phyloP scores from a whole-genome alignment of 352 stramenopile genomes.

The Blastocystis sp. region DNA sequence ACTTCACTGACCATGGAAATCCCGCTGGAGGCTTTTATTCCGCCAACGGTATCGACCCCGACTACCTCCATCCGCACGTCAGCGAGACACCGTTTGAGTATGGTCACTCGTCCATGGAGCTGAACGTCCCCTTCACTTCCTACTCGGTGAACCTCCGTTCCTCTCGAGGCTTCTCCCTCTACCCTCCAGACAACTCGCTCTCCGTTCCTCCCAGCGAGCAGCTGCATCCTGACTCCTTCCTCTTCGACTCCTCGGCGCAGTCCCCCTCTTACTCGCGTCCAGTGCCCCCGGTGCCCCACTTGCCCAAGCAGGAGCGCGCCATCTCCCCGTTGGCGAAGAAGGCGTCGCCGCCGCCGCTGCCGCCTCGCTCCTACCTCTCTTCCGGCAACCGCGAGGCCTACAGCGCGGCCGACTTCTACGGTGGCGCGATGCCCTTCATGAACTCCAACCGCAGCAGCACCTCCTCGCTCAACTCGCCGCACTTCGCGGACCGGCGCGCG shows the following conservation, averaged over 20 bases:
- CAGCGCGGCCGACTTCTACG: not conserved
- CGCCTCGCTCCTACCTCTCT: constrained; percentile 16
- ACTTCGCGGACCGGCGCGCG: not conserved
- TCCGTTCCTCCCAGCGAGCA: not conserved
- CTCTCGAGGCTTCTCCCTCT: not conserved
- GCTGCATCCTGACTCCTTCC: not conserved
- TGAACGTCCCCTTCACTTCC: not conserved
- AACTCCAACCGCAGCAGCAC: not conserved
- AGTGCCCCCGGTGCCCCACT: not conserved
- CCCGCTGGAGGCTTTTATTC: not conserved
- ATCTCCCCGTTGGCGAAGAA: not conserved
- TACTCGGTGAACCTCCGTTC: not conserved
- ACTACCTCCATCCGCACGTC: not conserved
- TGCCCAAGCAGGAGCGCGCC: not conserved
- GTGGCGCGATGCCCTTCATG: not conserved
- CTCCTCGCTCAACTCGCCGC: not conserved
- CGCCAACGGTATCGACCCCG: not conserved
- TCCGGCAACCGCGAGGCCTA: not conserved
- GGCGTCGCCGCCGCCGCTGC: not conserved
- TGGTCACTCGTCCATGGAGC: not conserved
- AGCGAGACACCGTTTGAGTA: not conserved
- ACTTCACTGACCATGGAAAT: not conserved
- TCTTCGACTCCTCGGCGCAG: not conserved
- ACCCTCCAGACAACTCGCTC: not conserved
- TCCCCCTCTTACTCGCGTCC: not conserved